phyloP scores from a whole-genome alignment of 495 filamentous ascomycete genomes.

The Aspergillus saccharolyticus region DNA sequence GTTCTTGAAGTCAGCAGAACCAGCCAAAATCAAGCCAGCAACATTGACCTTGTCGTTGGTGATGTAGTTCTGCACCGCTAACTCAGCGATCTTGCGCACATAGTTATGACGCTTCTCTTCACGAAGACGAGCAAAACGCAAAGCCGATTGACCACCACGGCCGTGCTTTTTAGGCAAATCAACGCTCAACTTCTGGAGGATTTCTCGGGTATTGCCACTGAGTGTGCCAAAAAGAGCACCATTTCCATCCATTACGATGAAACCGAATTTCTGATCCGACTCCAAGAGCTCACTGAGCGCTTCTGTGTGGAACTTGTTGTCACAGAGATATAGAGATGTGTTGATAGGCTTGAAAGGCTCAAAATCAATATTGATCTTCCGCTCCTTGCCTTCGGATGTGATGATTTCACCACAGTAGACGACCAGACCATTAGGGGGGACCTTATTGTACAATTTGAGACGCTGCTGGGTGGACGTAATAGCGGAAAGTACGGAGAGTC shows the following conservation, averaged over 20 bases:
- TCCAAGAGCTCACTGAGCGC: constrained; percentile 93
- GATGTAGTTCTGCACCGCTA: constrained; percentile 98
- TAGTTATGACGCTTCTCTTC: constrained; percentile 99
- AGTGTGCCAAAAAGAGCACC: constrained; percentile 94
- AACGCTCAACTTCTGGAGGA: constrained; percentile 96
- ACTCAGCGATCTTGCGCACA: constrained; percentile 94
- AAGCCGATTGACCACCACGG: constrained; percentile 96
- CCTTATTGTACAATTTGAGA: constrained; percentile 97
- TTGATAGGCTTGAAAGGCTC: constrained; percentile 99
- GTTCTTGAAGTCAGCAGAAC: constrained; percentile 99
- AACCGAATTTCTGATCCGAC: constrained; percentile 97
- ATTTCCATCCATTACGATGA: constrained; percentile 99
- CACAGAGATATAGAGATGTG: constrained; percentile 96
- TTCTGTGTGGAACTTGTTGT: constrained; percentile 99
- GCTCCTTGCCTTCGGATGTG: constrained; percentile 94
- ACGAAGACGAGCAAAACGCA: constrained; percentile 98
- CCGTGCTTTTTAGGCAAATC: constrained; percentile 99
- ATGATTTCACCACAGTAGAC: constrained; percentile 99
- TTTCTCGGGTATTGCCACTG: constrained; percentile 91
- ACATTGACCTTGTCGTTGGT: constrained; percentile 97
- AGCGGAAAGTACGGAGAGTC: constrained; percentile 92
- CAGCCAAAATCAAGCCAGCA: constrained; percentile 86
- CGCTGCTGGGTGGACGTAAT: constrained; percentile 99
- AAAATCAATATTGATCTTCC: constrained; percentile 99
- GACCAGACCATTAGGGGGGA: constrained; percentile 93